Conservation (phyloP, 1,284 basidiomycete species). For the Paramarasmius palmivorus region DNA sequence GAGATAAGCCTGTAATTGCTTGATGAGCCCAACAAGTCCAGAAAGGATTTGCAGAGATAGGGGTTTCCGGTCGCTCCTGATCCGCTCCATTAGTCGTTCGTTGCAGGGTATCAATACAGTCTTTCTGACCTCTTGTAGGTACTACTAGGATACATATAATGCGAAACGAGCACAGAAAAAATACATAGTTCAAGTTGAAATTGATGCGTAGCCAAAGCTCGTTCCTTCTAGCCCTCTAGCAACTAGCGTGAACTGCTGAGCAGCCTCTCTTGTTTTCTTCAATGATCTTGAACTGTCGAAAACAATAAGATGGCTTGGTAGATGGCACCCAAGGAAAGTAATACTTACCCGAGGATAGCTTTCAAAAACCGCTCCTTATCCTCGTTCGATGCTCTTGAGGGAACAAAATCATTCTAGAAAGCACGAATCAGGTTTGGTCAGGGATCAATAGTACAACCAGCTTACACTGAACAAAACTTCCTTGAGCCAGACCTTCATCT, state of each 20-base stretch:
- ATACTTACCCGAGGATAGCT: conserved; percentile 64
- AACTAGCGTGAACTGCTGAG: conserved; percentile 74
- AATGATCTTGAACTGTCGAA: conserved; percentile 56
- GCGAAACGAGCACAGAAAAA: neutral
- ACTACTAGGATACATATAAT: no score
- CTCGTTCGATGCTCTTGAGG: conserved; percentile 61
- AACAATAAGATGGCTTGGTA: conserved; percentile 4
- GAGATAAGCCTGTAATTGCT: no score
- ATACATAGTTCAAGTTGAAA: conserved; percentile 8
- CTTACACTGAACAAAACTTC: conserved; percentile 72
- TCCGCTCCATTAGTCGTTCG: no score
- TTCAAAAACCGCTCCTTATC: conserved; percentile 81
- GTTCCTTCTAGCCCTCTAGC: conserved; percentile 77
- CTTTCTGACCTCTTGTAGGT: no score
- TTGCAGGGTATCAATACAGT: no score
- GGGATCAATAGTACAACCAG: conserved; percentile 3
- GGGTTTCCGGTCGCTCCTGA: no score
- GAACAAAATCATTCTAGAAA: conserved; percentile 67
- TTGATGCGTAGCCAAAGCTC: conserved; percentile 65
- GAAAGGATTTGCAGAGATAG: no score
- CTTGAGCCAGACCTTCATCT: conserved; percentile 68
- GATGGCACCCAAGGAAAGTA: neutral
- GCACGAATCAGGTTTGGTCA: no score
- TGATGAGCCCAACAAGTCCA: no score
- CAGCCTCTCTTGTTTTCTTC: conserved; percentile 69